Base-by-base conservation (phyloP, 2,329 filamentous ascomycete species). In the Pseudogymnoascus pannorum region DNA sequence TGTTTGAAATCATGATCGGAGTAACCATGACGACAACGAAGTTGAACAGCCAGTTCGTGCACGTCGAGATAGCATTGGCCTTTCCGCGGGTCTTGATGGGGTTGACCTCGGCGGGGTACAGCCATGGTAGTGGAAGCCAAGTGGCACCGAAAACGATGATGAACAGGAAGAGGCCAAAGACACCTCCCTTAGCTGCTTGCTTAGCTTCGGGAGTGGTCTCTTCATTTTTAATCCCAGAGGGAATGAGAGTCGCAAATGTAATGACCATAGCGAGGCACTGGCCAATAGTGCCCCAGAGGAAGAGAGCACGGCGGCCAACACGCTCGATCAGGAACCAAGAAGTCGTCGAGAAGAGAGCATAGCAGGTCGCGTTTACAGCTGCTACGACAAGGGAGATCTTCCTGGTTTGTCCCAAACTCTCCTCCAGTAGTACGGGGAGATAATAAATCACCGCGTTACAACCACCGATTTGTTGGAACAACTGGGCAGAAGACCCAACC, bases 261-360 rank as follows among this genome's bases (percentile, higher is more conserved):
- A 51, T 51, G 5, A 51, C 44, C 44, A 51, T 51, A n/a, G 44
- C 44, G n/a, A 51, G 44, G 24, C 44, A 51, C n/a, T 51, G 44
- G n/a, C 44, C 44, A 51, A 51, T 3, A 16, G 44, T 29, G 18
- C 44, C 44, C 44, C 44, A 51, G 9, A 90, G 73, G 85, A 91
- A 89, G 64, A 90, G 79, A 68, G 82, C 81, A 14, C 87, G 80
- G 29, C 87, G 84, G 8, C 86, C 86, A 1, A 86, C 80, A 1
- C 83, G 79, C 71, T 78, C 76, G 57, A 80, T 78, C 1, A 75
- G 64, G 5, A 74, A 68, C 35, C 75, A 66, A 2, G 75, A 73
- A 3, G 75, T 71, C n/a, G 74, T 72, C 0, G 74, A 76, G 1
- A 74, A 74, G 20, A 75, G 57, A 62, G 76, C 75, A 63, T 76